These are phyloP conservation scores for Radiomyces spectabilis DNA, from an alignment of 192 early-diverging fungal genomes.

Conservation along the genomic window DNA sequence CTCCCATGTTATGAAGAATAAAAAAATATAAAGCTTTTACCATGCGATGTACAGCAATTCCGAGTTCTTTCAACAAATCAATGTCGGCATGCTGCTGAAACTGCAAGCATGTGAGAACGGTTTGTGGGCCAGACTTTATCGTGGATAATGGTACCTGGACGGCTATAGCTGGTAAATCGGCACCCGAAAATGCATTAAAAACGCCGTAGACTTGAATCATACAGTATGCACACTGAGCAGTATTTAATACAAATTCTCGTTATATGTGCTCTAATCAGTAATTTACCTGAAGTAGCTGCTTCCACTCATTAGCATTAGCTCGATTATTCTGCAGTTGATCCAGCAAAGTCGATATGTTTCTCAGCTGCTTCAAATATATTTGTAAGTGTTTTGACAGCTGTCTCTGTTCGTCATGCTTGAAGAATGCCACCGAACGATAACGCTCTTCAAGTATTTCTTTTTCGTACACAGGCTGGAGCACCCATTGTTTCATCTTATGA, in stretches of 20 bases:
- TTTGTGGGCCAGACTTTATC: too few relatives aligned
- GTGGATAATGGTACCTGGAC: too few relatives aligned
- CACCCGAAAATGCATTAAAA: too few relatives aligned
- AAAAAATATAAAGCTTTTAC: conserved; percentile 18
- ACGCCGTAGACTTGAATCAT: conserved; percentile 39
- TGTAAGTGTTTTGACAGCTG: conserved; percentile 32
- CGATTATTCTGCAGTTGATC: conserved; percentile 37
- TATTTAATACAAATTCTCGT: too few relatives aligned
- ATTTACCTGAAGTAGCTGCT: conserved; percentile 50
- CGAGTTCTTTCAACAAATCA: conserved; percentile 42
- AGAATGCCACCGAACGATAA: conserved; percentile 49
- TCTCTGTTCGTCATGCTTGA: conserved; percentile 36
- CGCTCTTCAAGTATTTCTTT: conserved; percentile 36
- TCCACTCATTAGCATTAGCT: conserved; percentile 49
- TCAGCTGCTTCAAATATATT: conserved; percentile 35
- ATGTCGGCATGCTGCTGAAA: too few relatives aligned
- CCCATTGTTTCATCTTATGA: conserved; percentile 56
- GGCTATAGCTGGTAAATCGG: too few relatives aligned
- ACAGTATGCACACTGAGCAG: conserved; percentile 53
- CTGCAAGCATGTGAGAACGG: too few relatives aligned
- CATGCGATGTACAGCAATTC: conserved; percentile 47
- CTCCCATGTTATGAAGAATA: background rate
- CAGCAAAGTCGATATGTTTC: conserved; percentile 39
- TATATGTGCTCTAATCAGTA: too few relatives aligned
- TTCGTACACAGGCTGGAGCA: conserved; percentile 53